A percentile compares a stretch with the other conserved stretches of the same genome.
Conservation (phyloP, 371 early-diverging fungal genomes). For the Lichtheimia corymbifera region DNA sequence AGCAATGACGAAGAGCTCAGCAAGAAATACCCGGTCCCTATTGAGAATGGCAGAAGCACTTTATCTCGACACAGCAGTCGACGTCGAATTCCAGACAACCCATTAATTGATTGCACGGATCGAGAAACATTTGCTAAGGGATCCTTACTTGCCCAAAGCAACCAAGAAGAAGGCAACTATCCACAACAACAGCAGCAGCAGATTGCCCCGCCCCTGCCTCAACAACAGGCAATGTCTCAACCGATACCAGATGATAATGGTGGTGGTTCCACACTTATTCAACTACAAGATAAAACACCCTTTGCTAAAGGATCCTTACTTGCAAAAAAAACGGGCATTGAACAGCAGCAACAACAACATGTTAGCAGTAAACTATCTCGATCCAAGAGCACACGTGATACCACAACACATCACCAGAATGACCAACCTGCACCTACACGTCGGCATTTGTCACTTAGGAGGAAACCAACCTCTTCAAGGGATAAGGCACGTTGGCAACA, state of each 20-base stretch:
- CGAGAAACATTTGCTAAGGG: slow-evolving; percentile 32
- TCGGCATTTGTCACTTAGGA: slow-evolving; percentile 33
- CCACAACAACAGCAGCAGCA: background rate
- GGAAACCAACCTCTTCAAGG: slow-evolving; percentile 32
- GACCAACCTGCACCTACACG: background rate
- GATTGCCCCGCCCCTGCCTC: background rate
- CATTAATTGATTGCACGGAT: slow-evolving; percentile 24
- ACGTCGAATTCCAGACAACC: slow-evolving; percentile 15
- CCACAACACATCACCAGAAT: slow-evolving; percentile 4
- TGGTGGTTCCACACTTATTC: slow-evolving; percentile 30
- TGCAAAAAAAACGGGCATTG: slow-evolving; percentile 6
- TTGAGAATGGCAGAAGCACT: slow-evolving; percentile 15
- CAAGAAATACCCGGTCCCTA: slow-evolving; percentile 5
- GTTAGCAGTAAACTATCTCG: slow-evolving; percentile 22
- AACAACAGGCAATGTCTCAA: background rate
- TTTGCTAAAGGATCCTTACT: slow-evolving; percentile 50
- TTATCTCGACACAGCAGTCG: slow-evolving; percentile 27
- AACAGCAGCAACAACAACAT: background rate
- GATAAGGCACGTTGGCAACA: slow-evolving; percentile 6
- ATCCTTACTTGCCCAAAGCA: slow-evolving; percentile 33
- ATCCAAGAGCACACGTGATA: slow-evolving; percentile 39
- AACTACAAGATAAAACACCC: slow-evolving; percentile 37
- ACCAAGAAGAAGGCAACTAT: slow-evolving; percentile 3
- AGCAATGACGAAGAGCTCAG: slow-evolving; percentile 16
- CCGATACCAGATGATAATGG: background rate